Evolutionary conservation across 805 yeast genomes (phyloP).

Genomic region (Wickerhamomyces strasburgensis): DNA sequence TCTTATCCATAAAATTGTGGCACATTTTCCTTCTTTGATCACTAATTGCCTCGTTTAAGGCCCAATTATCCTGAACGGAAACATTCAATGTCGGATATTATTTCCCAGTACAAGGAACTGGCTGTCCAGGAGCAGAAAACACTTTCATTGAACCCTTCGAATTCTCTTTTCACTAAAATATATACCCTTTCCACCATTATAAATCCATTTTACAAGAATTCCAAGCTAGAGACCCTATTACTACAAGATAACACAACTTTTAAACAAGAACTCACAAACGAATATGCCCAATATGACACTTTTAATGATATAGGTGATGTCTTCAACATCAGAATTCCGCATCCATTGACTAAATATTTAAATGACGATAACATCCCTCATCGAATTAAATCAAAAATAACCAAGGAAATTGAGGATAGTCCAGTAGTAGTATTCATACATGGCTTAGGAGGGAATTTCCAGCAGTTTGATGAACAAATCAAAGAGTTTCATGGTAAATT

Average conservation of each 20-base stretch:
- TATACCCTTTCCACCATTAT: not conserved
- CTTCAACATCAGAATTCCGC: conserved; percentile 12
- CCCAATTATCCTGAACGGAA: too few species aligned
- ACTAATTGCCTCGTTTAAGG: too few species aligned
- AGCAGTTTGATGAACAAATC: conserved; percentile 71
- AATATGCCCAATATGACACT: conserved; percentile 7
- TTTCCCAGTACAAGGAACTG: conserved; percentile 16
- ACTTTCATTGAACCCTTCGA: not conserved
- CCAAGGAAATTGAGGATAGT: conserved; percentile 31
- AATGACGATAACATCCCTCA: conserved; percentile 5
- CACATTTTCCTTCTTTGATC: too few species aligned
- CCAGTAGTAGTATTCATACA: conserved; percentile 71
- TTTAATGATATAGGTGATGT: conserved; percentile 14
- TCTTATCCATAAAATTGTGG: too few species aligned
- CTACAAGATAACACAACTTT: conserved; percentile 17
- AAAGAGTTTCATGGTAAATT: conserved; percentile 52
- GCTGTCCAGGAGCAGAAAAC: conserved; percentile 15
- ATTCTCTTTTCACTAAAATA: not conserved
- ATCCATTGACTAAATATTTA: conserved; percentile 7
- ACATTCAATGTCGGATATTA: too few species aligned
- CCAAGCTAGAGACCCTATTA: conserved; percentile 12
- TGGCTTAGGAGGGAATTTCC: conserved; percentile 87
- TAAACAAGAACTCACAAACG: conserved; percentile 9
- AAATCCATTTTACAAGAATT: not conserved
- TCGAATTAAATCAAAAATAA: conserved; percentile 7